These are phyloP conservation scores for Wallacemonas rigidus DNA, from an alignment of 208 protist species.

Conservation along the genomic window DNA sequence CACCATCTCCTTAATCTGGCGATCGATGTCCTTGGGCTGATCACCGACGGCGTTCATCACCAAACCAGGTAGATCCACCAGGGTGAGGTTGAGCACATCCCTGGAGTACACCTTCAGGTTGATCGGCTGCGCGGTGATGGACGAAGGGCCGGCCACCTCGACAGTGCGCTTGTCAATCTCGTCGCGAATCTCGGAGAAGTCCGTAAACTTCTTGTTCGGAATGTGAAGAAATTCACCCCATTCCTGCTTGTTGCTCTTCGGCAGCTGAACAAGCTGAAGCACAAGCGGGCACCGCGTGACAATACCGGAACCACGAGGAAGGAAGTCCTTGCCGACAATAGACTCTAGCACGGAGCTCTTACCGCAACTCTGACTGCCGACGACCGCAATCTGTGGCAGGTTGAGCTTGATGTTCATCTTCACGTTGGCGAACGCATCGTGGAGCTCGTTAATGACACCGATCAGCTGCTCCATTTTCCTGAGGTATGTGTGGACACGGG, in stretches of 20 bases:
- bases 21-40: conserved; percentile 98
- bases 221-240: conserved; percentile 92
- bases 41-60: conserved; percentile 98
- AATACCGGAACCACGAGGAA: conserved; percentile 99
- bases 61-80: conserved; percentile 99
- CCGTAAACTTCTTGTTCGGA: conserved; percentile 90
- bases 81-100: conserved; percentile 97
- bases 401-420: conserved; percentile 95
- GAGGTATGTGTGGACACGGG: conserved; percentile 1
- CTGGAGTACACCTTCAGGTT: conserved; percentile 96
- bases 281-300: conserved; percentile 99
- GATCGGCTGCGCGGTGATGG: conserved; percentile 97
- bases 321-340: conserved; percentile 99
- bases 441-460: conserved; percentile 97
- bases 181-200: conserved; percentile 96
- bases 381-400: conserved; percentile 99
- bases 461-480: conserved; percentile 95
- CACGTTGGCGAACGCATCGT: conserved; percentile 94
- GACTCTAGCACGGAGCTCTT: conserved; percentile 99
- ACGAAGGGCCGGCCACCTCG: conserved; percentile 93
- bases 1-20: conserved; percentile 97
- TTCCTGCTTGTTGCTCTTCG: conserved; percentile 53
- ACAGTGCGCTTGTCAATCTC: conserved; percentile 97
- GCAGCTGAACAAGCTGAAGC: conserved; percentile 96
- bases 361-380: conserved; percentile 96